Percentiles rank a stretch among this genome's conserved stretches.
These are phyloP conservation scores for Glycyrrhiza uralensis DNA, from an alignment of 306 rosid species.

Conservation along the genomic window DNA sequence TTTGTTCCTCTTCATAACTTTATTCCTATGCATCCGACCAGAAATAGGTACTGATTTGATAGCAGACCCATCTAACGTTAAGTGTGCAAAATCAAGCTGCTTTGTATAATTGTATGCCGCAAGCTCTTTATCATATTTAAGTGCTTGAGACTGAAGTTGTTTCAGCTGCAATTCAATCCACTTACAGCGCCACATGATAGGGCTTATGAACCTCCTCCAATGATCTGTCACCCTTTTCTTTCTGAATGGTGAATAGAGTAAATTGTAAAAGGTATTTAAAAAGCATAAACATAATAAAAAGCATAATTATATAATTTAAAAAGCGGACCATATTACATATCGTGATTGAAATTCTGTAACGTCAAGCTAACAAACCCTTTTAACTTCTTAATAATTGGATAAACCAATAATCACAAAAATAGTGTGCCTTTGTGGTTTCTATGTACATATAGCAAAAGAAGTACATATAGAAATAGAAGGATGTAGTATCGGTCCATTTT, in stretches of 20 bases:
- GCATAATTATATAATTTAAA: neutral
- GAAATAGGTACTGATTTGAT: constrained; percentile 53
- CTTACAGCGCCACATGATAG: constrained; percentile 72
- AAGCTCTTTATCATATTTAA: constrained; percentile 56
- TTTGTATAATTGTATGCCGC: constrained; percentile 40
- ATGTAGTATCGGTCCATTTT: too few species aligned
- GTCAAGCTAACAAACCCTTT: neutral
- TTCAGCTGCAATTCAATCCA: constrained; percentile 68
- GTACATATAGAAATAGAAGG: neutral
- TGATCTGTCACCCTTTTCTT: constrained; percentile 58
- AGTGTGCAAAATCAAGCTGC: constrained; percentile 34
- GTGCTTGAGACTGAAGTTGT: constrained; percentile 54
- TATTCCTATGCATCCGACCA: constrained; percentile 36
- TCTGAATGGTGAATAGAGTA: constrained; percentile 39
- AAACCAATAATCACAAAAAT: neutral
- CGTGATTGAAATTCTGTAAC: neutral
- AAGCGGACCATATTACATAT: neutral
- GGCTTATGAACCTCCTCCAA: constrained; percentile 69
- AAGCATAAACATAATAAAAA: neutral
- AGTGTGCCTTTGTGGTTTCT: neutral
- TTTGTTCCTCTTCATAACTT: constrained; percentile 67
- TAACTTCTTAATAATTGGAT: neutral
- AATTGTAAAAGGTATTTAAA: constrained; percentile 6
- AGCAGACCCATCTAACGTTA: constrained; percentile 34
- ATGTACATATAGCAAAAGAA: neutral